These are phyloP conservation scores for Leptographium lundbergii DNA, from an alignment of 2,329 filamentous ascomycete species.

Conservation along the genomic window DNA sequence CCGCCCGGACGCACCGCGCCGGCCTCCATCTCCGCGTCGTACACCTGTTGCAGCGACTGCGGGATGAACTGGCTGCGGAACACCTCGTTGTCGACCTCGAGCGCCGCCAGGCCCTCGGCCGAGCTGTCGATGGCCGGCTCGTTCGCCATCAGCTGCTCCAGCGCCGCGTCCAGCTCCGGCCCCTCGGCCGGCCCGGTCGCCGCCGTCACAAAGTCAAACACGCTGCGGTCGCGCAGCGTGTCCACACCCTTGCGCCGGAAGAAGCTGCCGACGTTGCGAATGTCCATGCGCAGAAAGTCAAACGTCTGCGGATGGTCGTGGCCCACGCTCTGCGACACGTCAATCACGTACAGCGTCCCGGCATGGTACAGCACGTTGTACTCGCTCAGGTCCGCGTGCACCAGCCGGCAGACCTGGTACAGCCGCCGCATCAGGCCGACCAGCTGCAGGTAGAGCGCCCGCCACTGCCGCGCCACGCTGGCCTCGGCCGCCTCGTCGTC, in stretches of 20 bases:
- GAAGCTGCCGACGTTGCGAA: conserved; percentile 93
- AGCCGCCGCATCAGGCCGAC: conserved; percentile 82
- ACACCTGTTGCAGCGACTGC: conserved; percentile 89
- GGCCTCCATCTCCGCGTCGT: conserved; percentile 79
- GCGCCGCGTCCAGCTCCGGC: conserved; percentile 37
- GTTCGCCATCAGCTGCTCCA: conserved; percentile 56
- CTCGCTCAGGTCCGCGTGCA: conserved; percentile 94
- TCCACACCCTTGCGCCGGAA: conserved; percentile 80
- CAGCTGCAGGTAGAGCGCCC: conserved; percentile 66
- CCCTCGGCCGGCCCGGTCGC: conserved; percentile 34
- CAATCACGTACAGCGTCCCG: conserved; percentile 77
- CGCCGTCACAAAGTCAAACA: conserved; percentile 70
- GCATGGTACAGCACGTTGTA: conserved; percentile 94
- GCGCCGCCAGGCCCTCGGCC: conserved; percentile 31
- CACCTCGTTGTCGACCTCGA: conserved; percentile 76
- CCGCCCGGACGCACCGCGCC: conserved; percentile 26
- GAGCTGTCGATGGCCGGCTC: conserved; percentile 18
- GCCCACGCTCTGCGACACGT: conserved; percentile 95
- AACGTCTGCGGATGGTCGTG: conserved; percentile 87
- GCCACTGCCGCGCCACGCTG: conserved; percentile 47
- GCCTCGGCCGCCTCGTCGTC: neutral
- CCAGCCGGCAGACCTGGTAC: conserved; percentile 83
- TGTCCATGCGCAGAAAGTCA: conserved; percentile 94
- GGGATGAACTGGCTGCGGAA: conserved; percentile 96
- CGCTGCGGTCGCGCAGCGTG: conserved; percentile 61